phyloP scores from a whole-genome alignment of 2,329 filamentous ascomycete genomes.

The Rosellinia necatrix region DNA sequence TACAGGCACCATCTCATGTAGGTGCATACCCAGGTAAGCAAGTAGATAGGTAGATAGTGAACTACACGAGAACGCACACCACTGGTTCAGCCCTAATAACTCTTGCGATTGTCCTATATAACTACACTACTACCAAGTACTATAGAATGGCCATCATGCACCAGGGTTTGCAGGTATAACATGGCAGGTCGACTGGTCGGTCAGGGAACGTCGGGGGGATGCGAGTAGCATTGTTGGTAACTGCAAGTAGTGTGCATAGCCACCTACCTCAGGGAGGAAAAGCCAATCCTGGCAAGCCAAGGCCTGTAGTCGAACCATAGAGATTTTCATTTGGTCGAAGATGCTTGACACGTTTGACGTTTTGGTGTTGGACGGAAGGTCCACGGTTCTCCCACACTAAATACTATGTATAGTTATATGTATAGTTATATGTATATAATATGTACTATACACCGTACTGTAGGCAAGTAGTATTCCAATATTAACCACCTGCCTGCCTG shows the following conservation, averaged over 20 bases:
- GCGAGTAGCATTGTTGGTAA: not conserved
- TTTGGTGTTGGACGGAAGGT: slow-evolving; percentile 14
- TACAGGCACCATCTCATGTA: too few relatives aligned
- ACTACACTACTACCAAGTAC: too few relatives aligned
- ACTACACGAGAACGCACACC: too few relatives aligned
- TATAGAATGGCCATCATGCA: slow-evolving; percentile 8
- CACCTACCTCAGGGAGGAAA: too few relatives aligned
- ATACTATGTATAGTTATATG: too few relatives aligned
- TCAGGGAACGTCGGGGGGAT: slow-evolving; percentile 23
- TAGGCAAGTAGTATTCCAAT: too few relatives aligned
- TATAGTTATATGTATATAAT: too few relatives aligned
- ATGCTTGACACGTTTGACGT: slow-evolving; percentile 25
- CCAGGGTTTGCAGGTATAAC: not conserved
- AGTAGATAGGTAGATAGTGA: too few relatives aligned
- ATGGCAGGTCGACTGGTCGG: slow-evolving; percentile 26
- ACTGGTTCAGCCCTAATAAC: not conserved
- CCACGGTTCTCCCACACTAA: too few relatives aligned
- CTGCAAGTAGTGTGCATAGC: too few relatives aligned
- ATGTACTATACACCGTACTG: too few relatives aligned
- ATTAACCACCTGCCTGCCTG: too few relatives aligned
- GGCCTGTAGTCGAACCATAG: slow-evolving; percentile 20
- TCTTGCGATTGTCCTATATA: not conserved
- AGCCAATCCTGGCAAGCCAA: slow-evolving; percentile 23
- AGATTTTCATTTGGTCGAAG: slow-evolving; percentile 16
- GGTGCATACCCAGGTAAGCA: not conserved